These are phyloP conservation scores for Fusarium ambrosium DNA, from an alignment of 2,329 filamentous ascomycete genomes.

Conservation along the genomic window DNA sequence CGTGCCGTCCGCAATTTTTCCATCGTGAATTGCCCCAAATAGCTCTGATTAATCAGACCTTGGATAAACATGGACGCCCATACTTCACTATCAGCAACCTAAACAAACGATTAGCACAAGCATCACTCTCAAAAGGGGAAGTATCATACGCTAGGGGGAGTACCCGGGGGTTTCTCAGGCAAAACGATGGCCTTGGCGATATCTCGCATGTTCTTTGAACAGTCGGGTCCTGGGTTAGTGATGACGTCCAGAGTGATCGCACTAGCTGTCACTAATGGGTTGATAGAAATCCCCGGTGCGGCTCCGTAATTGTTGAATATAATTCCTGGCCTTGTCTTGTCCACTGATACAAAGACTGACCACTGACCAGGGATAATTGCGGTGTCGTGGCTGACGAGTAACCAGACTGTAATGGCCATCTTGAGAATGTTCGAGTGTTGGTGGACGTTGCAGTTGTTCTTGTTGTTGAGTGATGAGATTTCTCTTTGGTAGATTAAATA, in stretches of 20 bases:
- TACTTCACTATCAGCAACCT: background rate
- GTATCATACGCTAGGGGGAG: background rate
- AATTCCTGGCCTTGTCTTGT: background rate
- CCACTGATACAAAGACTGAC: background rate
- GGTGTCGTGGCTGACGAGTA: background rate
- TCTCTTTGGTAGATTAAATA: background rate
- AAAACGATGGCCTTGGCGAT: background rate
- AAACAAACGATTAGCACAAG: background rate
- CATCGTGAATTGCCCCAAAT: background rate
- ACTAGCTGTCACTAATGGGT: background rate
- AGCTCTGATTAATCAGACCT: background rate
- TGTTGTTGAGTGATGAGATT: background rate
- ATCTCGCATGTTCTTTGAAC: background rate
- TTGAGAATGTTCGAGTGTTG: background rate
- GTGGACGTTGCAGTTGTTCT: background rate
- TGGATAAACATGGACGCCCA: background rate
- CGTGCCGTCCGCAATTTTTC: background rate
- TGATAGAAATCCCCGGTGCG: too few species aligned
- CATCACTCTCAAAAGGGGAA: background rate
- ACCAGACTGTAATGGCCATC: background rate
- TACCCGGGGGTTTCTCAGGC: background rate
- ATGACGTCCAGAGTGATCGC: background rate
- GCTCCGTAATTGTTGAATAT: background rate
- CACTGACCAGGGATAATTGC: background rate
- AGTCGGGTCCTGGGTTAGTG: background rate